Base-by-base conservation (phyloP, 768 basidiomycete species). In the Serpula lacrymans region DNA sequence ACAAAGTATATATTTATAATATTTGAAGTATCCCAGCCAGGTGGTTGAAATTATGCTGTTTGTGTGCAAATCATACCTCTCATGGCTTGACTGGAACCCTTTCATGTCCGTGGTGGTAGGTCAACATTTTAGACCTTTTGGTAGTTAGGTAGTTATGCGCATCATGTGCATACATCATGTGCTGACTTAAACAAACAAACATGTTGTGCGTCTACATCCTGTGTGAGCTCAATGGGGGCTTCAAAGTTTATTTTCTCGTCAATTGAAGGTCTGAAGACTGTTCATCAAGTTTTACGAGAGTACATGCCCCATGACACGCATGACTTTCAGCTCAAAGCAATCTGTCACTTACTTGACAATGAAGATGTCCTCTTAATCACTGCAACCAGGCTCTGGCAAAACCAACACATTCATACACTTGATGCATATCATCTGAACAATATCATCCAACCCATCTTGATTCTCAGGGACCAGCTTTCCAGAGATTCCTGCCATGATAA, bases 401-500 rank as follows among this genome's bases (percentile, higher is more conserved):
- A 28, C 20, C 5, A 40, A 26, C 25, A 32, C 11, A n/a, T 26
- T 32, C 12, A 20, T 46, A 14, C 26, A 17, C 21, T 34, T 41
- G 2, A 35, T 37, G 33, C 40, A 46, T 28, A 27, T 42, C 11
- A 14, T 37, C 13, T 20, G 16, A 9, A 18, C 22, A 8, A n/a
- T 37, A 13, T 37, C 42, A 11, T 12, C 21, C 13, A 23, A 39
- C 14, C 39, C 30, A 18, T 23, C n/a, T n/a, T n/a, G n/a, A n/a
- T n/a, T n/a, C 20, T 12, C 6, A 21, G n/a, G 27, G 12, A 20
- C 30, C 27, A 43, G 39, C 39, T 49, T 53, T 22, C 51, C 50
- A 13, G 5, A 23, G 7, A 42, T 52, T 34, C 39, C 50, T 2
- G 48, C 34, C 1, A 51, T 57, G 50, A 18, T 55, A 6, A 29